Conservation (phyloP, 106 monocot genomes). For the Dendrobium officinale region DNA sequence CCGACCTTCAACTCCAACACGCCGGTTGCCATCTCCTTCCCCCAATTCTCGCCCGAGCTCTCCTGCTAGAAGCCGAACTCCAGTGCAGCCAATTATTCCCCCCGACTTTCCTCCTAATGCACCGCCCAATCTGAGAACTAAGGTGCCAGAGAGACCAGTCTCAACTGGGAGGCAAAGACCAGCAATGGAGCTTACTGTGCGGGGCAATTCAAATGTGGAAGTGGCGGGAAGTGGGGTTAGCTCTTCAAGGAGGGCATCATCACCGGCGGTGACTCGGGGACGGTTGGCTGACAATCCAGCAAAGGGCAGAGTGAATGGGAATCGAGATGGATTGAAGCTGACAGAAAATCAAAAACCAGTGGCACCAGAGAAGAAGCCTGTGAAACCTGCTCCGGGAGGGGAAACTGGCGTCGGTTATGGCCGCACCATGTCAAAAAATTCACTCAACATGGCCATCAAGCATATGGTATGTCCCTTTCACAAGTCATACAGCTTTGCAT, state of each 20-base stretch:
- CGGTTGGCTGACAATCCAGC: background rate
- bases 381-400: background rate
- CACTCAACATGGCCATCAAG: background rate
- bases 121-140: conserved; percentile 41
- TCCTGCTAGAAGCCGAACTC: conserved; percentile 26
- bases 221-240: background rate
- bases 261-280: background rate
- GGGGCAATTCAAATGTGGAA: conserved; percentile 16
- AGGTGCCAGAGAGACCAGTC: conserved; percentile 29
- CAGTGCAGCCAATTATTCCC: conserved; percentile 15
- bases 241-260: background rate
- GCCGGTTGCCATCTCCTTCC: background rate
- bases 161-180: conserved; percentile 31
- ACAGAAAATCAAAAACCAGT: background rate
- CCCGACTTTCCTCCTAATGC: conserved; percentile 34
- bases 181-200: conserved; percentile 20
- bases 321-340: background rate
- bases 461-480: background rate
- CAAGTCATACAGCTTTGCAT: background rate
- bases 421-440: background rate
- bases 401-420: background rate
- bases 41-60: conserved; percentile 30
- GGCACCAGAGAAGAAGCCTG: background rate
- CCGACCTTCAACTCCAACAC: conserved; percentile 40
- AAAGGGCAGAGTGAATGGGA: background rate